phyloP scores from a whole-genome alignment of 345 rosid genomes.

The Anacardium occidentale region DNA sequence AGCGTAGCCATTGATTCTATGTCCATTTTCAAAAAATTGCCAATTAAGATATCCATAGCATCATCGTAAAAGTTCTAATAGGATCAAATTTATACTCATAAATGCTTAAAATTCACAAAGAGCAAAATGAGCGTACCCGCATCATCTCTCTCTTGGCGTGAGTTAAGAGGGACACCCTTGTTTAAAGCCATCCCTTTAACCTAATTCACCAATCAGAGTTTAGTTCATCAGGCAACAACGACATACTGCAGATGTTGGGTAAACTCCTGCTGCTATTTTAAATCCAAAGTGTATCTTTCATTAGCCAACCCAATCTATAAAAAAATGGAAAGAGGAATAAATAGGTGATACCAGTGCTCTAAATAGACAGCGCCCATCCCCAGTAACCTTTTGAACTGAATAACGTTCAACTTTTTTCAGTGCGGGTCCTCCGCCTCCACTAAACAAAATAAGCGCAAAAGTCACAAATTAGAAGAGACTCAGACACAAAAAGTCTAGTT shows the following conservation, averaged over 20 bases:
- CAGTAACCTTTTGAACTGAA: constrained; percentile 69
- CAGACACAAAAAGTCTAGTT: background rate
- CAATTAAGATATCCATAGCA: too few relatives aligned
- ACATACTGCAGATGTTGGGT: background rate
- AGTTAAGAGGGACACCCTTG: constrained; percentile 58
- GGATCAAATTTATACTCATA: background rate
- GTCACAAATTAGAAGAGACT: background rate
- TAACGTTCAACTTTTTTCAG: constrained; percentile 61
- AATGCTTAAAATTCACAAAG: background rate
- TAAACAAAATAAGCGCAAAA: background rate
- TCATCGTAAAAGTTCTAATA: too few relatives aligned
- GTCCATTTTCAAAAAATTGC: too few relatives aligned
- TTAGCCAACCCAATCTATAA: too few relatives aligned
- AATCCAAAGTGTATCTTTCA: too few relatives aligned
- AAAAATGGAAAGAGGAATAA: background rate
- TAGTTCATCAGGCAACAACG: background rate
- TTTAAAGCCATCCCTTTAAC: constrained; percentile 19
- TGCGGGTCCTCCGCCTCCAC: constrained; percentile 43
- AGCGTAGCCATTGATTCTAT: background rate
- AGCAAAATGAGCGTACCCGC: constrained; percentile 47
- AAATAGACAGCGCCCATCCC: constrained; percentile 90
- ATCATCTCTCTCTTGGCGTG: constrained; percentile 61
- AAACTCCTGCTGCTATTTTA: background rate
- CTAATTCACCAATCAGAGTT: too few relatives aligned
- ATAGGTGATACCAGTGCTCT: constrained; percentile 65